Evolutionary conservation across 2,329 filamentous ascomycete genomes (phyloP).

Genomic region (Seiridium cupressi): DNA sequence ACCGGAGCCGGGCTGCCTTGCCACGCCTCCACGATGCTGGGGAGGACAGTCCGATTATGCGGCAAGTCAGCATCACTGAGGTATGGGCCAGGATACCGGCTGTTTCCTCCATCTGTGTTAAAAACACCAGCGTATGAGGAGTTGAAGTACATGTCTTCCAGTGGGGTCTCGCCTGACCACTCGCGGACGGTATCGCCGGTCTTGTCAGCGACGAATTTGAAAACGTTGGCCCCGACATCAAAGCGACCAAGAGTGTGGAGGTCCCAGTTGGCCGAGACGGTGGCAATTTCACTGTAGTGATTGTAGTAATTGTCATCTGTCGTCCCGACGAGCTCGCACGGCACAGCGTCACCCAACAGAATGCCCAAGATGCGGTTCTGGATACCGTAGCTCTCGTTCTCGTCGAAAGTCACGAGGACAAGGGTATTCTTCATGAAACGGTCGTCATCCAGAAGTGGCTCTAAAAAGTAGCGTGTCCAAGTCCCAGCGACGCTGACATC

Average conservation of each 20-base stretch:
- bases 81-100: conserved; percentile 39
- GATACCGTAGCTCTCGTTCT: conserved; percentile 66
- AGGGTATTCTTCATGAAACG: conserved; percentile 76
- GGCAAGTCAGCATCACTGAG: conserved; percentile 23
- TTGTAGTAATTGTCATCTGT: conserved; percentile 69
- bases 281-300: conserved; percentile 69
- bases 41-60: conserved; percentile 32
- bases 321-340: conserved; percentile 61
- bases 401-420: conserved; percentile 76
- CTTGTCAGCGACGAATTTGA: conserved; percentile 55
- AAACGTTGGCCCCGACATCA: conserved; percentile 73
- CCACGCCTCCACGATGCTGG: conserved; percentile 37
- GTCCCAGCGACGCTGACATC: conserved; percentile 65
- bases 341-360: conserved; percentile 73
- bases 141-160: conserved; percentile 49
- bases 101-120: conserved; percentile 34
- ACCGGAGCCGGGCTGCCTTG: conserved; percentile 32
- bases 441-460: conserved; percentile 65
- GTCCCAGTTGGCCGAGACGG: conserved; percentile 67
- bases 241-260: conserved; percentile 68
- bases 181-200: conserved; percentile 53
- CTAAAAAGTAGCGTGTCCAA: conserved; percentile 68
- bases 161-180: conserved; percentile 30
- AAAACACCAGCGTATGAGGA: conserved; percentile 51
- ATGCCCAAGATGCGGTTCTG: conserved; percentile 70